phyloP scores from a whole-genome alignment of 495 filamentous ascomycete species.

The Penicillium maclennaniae region DNA sequence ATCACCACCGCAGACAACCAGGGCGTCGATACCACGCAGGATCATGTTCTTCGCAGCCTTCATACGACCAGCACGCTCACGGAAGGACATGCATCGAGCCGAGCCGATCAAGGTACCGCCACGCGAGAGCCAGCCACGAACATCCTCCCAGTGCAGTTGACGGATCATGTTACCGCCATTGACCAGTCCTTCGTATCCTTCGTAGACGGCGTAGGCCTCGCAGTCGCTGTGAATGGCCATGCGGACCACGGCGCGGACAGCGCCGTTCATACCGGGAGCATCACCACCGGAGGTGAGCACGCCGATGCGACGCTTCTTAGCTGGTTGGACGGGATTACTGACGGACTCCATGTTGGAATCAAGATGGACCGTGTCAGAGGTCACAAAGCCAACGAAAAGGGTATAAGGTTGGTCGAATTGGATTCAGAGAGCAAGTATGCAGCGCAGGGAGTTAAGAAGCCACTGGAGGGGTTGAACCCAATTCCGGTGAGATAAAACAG shows the following conservation, averaged over 20 bases:
- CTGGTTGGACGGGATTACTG: constrained; percentile 32
- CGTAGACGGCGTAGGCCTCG: constrained; percentile 84
- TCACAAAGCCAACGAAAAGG: constrained; percentile 3
- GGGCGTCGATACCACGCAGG: constrained; percentile 84
- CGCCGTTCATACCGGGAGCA: constrained; percentile 96
- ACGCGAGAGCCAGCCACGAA: constrained; percentile 89
- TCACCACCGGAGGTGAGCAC: constrained; percentile 98
- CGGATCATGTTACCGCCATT: constrained; percentile 82
- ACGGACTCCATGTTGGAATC: constrained; percentile 32
- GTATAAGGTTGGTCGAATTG: background rate
- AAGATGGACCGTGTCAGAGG: constrained; percentile 15
- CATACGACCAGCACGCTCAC: constrained; percentile 76
- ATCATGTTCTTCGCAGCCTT: constrained; percentile 91
- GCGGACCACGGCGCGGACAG: constrained; percentile 88
- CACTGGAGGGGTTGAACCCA: constrained; percentile 27
- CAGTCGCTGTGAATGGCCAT: constrained; percentile 85
- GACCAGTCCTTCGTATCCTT: constrained; percentile 96
- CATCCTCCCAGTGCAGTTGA: constrained; percentile 88
- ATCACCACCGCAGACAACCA: constrained; percentile 97
- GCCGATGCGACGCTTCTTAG: constrained; percentile 76
- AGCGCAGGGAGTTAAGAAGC: constrained; percentile 7
- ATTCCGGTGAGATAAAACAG: constrained; percentile 47
- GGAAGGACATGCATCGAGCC: constrained; percentile 85
- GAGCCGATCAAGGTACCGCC: constrained; percentile 97
- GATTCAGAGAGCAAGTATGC: constrained; percentile 8